Base-by-base conservation (phyloP, 192 early-diverging fungal species). In the Coemansia erecta region DNA sequence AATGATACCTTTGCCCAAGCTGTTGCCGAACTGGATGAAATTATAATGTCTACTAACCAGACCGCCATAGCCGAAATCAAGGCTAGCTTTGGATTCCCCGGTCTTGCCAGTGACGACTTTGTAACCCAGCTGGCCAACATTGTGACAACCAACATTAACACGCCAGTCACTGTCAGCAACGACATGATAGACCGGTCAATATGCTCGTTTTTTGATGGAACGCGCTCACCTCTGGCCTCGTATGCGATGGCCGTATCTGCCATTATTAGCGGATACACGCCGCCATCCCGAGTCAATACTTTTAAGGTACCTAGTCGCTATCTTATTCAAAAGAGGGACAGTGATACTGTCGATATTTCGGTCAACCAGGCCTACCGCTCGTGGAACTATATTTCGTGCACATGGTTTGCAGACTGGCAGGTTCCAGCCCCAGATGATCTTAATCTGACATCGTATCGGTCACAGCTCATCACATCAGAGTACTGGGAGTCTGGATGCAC, bases 11-110 rank as follows among this genome's bases (percentile, higher is more conserved):
- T 82, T 24, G 58, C 62, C 2, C 60, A 56, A n/a, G 75, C 72
- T 2, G 59, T 83, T 0, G 63, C 63, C 3, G 65, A 77, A 22
- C 15, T 86, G 3, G 60, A 62, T 23, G 41, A 31, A 12, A 62
- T 62, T 9, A 26, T 82, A 21, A 44, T 58, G 28, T 64, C 48
- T 0, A 28, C 17, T 12, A 56, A 64, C 55, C 2, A 0, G 14
- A 26, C 42, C 5, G 18, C 18, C 1, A 51, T 64, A 24, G 31
- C 0, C 8, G 35, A 19, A 17, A 22, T 57, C 1, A 14, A 58
- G 50, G 21, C 9, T 13, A 18, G 5, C 37, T 69, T 69, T 37
- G 66, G 60, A 11, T 17, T 69, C 22, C 37, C 55, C 10, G 18
- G 21, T 8, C 42, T 62, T 37, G 49, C 55, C 28, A 39, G 33